A percentile compares a stretch with the other conserved stretches of the same genome.
Evolutionary conservation across 2,329 filamentous ascomycete species (phyloP).

Genomic region (Aschersonia sp.): DNA sequence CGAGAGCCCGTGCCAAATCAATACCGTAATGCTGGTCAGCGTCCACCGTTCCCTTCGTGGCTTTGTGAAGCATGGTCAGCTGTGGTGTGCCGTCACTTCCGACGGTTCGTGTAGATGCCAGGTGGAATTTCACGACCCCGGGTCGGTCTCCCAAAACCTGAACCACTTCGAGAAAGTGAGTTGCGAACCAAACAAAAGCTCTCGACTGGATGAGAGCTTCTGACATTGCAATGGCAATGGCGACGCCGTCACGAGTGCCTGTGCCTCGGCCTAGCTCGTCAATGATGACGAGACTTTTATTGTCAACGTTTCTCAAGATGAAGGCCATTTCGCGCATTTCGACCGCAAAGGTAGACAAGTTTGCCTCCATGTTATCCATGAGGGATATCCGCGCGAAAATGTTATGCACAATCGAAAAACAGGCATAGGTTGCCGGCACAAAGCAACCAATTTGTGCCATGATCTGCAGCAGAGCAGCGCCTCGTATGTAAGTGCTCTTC

Average conservation of each 20-base stretch:
- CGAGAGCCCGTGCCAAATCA: slow-evolving; percentile 60
- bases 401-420: slow-evolving; percentile 65
- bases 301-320: slow-evolving; percentile 71
- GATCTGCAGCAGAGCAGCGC: slow-evolving; percentile 68
- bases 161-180: slow-evolving; percentile 78
- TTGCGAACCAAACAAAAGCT: slow-evolving; percentile 81
- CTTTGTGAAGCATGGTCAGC: slow-evolving; percentile 81
- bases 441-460: slow-evolving; percentile 94
- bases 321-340: slow-evolving; percentile 97
- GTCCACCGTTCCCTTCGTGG: slow-evolving; percentile 55
- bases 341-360: slow-evolving; percentile 81
- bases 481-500: slow-evolving; percentile 89
- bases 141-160: slow-evolving; percentile 58
- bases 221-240: slow-evolving; percentile 80
- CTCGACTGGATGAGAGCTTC: slow-evolving; percentile 72
- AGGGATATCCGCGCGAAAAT: slow-evolving; percentile 80
- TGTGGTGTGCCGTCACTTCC: slow-evolving; percentile 35
- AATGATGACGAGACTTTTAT: slow-evolving; percentile 65
- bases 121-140: slow-evolving; percentile 72
- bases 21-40: slow-evolving; percentile 67
- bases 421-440: slow-evolving; percentile 73
- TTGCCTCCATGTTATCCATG: slow-evolving; percentile 78
- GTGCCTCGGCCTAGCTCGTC: slow-evolving; percentile 90
- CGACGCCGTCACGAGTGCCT: slow-evolving; percentile 73
- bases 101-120: slow-evolving; percentile 51